phyloP scores from a whole-genome alignment of 495 filamentous ascomycete species.

The Emericellopsis terricola region DNA sequence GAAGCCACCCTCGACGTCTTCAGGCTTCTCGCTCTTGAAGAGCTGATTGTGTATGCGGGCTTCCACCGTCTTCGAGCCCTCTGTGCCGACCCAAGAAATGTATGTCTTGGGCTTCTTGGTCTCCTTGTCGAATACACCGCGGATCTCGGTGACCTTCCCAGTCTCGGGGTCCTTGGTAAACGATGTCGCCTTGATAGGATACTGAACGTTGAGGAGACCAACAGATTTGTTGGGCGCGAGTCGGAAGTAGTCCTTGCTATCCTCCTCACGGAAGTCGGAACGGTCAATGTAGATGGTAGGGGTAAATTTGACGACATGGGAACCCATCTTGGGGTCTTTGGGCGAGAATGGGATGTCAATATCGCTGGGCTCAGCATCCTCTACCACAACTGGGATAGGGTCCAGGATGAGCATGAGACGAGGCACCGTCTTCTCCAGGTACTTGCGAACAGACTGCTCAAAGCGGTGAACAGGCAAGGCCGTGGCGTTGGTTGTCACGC shows the following conservation, averaged over 20 bases:
- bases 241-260: slow-evolving; percentile 79
- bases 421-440: slow-evolving; percentile 70
- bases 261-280: slow-evolving; percentile 75
- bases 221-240: slow-evolving; percentile 81
- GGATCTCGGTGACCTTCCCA: slow-evolving; percentile 52
- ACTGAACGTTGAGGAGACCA: slow-evolving; percentile 68
- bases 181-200: slow-evolving; percentile 61
- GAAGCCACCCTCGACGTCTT: slow-evolving; percentile 53
- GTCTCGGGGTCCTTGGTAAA: slow-evolving; percentile 53
- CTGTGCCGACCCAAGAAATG: slow-evolving; percentile 74
- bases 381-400: slow-evolving; percentile 61
- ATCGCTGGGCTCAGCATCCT: slow-evolving; percentile 53
- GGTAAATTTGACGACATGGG: slow-evolving; percentile 56
- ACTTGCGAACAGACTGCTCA: slow-evolving; percentile 60
- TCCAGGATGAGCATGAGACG: slow-evolving; percentile 76
- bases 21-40: slow-evolving; percentile 73
- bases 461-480: slow-evolving; percentile 59
- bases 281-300: slow-evolving; percentile 83
- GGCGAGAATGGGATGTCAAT: slow-evolving; percentile 55
- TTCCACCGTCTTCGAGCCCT: slow-evolving; percentile 52
- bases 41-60: slow-evolving; percentile 66
- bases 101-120: slow-evolving; percentile 72
- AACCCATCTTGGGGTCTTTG: slow-evolving; percentile 47
- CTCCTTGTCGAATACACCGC: slow-evolving; percentile 45
- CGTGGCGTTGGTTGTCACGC: slow-evolving; percentile 59